Evolutionary conservation across 73 alveolate genomes (phyloP).

Genomic region (Uronychia setigera): DNA sequence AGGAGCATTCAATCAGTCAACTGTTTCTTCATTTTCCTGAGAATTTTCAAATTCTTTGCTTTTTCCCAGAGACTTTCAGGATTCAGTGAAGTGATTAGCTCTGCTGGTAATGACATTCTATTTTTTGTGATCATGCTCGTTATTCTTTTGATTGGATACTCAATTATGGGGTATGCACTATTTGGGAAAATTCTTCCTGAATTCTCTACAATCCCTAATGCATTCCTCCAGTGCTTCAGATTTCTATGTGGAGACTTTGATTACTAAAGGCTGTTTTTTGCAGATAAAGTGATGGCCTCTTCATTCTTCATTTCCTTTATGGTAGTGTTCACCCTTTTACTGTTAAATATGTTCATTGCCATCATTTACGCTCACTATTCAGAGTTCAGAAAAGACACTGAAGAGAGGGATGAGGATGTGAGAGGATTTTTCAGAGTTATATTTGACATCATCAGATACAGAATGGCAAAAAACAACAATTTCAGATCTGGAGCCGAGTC

Average conservation of each 20-base stretch:
- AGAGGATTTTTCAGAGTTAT: conserved; percentile 11
- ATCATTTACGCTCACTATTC: conserved; percentile 52
- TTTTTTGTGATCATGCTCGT: conserved; percentile 64
- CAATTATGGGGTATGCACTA: conserved; percentile 54
- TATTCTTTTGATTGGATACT: conserved; percentile 45
- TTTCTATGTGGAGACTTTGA: conserved; percentile 15
- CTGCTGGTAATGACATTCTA: conserved; percentile 53
- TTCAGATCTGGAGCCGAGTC: not conserved
- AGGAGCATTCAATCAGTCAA: conserved; percentile 12
- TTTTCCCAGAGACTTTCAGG: conserved; percentile 55
- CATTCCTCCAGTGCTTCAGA: conserved; percentile 15
- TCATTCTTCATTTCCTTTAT: conserved; percentile 32
- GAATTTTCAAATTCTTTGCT: conserved; percentile 48
- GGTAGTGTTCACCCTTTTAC: conserved; percentile 33
- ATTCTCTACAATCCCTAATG: conserved; percentile 15
- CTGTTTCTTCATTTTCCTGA: conserved; percentile 41
- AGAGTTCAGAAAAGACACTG: conserved; percentile 13
- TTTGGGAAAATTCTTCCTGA: conserved; percentile 45
- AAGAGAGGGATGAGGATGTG: conserved; percentile 19
- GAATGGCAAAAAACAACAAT: not conserved
- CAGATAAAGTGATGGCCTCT: conserved; percentile 39
- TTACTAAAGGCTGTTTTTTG: conserved; percentile 17
- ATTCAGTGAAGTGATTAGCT: conserved; percentile 44
- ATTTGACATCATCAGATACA: conserved; percentile 1
- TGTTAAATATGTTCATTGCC: conserved; percentile 62